Evolutionary conservation across 352 stramenopile genomes (phyloP), one percentile per base, ranked within the genome.

Genomic region (Aphanomyces euteiches): DNA sequence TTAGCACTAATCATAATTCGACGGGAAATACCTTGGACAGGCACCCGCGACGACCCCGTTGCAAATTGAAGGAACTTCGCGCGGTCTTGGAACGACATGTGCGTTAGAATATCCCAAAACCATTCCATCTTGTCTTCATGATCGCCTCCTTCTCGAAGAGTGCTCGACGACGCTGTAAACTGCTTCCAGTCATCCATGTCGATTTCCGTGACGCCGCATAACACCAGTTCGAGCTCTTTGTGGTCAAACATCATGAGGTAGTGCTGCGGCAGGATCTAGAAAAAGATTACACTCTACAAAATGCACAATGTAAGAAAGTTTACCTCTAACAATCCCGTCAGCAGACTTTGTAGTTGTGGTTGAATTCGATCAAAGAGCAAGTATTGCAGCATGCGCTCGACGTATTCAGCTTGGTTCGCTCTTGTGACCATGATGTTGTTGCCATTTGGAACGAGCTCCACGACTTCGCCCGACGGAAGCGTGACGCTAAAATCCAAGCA

Each of bases 41-140:
- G 84, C 4, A 99, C 96, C 65, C 98, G 98, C 7, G 89, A 96
- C 17, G 92, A 98, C 1, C 97, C 97, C 0, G 96, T 99, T 5
- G 98, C 90, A 79, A 99, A 99, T 74, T 99, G 96, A 21, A 99
- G 79, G 73, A 99, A 90, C 13, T 94, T 82, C 45, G 96, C 96
- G 39, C 96, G 96, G 66, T 99, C 90, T 68, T 97, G 95, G 41
- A 93, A 79, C 0, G 85, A 91, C 38, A 99, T 88, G 7, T 67
- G 70, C 38, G 80, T 78, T 12, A 98, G 77, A 15, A 92, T 79
- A 47, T 94, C 79, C 92, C 92, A 98, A 68, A 98, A 98, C 92
- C 92, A 98, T 38, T 82, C 66, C 1, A 97, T 61, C 39, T 96
- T 43, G 7, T 80, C 78, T 63, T 89, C 78, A n/a, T 81, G 78